phyloP scores from a whole-genome alignment of 2,329 filamentous ascomycete genomes.

The Penicillium sclerotiorum region DNA sequence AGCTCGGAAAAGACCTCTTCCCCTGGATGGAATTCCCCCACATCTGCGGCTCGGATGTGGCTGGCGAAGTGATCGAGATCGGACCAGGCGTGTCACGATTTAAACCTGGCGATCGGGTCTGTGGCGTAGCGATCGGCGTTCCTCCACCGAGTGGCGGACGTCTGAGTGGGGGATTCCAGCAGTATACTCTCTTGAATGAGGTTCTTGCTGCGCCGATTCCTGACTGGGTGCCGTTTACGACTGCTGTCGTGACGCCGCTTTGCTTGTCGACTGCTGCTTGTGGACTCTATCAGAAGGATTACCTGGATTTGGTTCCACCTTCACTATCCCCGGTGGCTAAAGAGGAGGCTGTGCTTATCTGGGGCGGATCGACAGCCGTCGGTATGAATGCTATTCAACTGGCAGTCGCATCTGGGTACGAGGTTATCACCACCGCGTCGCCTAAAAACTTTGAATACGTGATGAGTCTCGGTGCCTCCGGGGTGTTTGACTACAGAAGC shows the following conservation, averaged over 20 bases:
- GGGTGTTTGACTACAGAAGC: constrained; percentile 51
- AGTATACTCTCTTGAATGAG: constrained; percentile 25
- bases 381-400: constrained; percentile 54
- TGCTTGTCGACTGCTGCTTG: too few relatives aligned
- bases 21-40: too few relatives aligned
- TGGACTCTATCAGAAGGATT: constrained; percentile 13
- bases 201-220: too few relatives aligned
- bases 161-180: constrained; percentile 30
- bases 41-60: constrained; percentile 47
- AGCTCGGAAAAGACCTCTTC: too few relatives aligned
- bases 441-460: constrained; percentile 48
- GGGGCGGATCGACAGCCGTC: constrained; percentile 46
- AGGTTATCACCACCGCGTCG: constrained; percentile 50
- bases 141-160: constrained; percentile 16
- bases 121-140: constrained; percentile 30
- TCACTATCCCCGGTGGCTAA: not conserved
- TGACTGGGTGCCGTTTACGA: too few relatives aligned
- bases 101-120: constrained; percentile 49
- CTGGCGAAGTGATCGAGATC: constrained; percentile 51
- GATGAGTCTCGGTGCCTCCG: constrained; percentile 45
- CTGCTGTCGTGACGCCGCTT: too few relatives aligned
- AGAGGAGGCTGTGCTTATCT: constrained; percentile 8
- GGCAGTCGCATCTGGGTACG: constrained; percentile 47
- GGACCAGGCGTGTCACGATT: constrained; percentile 50
- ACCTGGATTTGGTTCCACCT: constrained; percentile 19